phyloP scores from a whole-genome alignment of 164 flowering plant genomes.

The Piper longum region DNA sequence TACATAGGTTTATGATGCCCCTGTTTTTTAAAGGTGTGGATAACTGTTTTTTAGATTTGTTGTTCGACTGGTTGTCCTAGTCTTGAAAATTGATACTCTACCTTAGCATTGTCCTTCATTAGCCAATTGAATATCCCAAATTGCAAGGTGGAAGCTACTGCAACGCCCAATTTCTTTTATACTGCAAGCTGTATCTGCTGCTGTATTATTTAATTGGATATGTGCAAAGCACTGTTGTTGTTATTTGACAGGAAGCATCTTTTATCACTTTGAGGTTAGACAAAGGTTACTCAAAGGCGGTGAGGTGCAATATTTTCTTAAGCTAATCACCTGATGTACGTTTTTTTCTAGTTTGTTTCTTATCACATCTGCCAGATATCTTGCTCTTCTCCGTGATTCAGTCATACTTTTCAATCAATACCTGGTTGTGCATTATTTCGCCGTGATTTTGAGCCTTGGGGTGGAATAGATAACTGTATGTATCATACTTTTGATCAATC shows the following conservation, averaged over 20 bases:
- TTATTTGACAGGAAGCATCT: background rate
- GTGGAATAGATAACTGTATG: too few relatives aligned
- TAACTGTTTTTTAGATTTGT: too few relatives aligned
- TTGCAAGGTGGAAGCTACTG: too few relatives aligned
- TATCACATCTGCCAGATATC: background rate
- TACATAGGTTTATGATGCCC: too few relatives aligned
- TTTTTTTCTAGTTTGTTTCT: background rate
- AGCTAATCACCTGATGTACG: background rate
- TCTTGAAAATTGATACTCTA: too few relatives aligned
- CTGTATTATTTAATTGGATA: background rate
- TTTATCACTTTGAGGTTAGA: background rate
- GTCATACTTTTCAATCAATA: background rate
- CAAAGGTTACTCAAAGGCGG: background rate
- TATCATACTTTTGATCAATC: too few relatives aligned
- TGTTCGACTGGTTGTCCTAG: too few relatives aligned
- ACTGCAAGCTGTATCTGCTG: background rate
- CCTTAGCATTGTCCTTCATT: too few relatives aligned
- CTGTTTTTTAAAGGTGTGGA: too few relatives aligned
- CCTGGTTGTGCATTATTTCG: background rate
- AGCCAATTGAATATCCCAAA: too few relatives aligned
- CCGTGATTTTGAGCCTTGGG: background rate
- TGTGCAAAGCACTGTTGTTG: background rate
- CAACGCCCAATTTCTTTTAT: too few relatives aligned
- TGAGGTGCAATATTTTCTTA: background rate
- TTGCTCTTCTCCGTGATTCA: background rate